These are phyloP conservation scores for Botrytis hyacinthi DNA, from an alignment of 2,329 filamentous ascomycete species.

Conservation along the genomic window DNA sequence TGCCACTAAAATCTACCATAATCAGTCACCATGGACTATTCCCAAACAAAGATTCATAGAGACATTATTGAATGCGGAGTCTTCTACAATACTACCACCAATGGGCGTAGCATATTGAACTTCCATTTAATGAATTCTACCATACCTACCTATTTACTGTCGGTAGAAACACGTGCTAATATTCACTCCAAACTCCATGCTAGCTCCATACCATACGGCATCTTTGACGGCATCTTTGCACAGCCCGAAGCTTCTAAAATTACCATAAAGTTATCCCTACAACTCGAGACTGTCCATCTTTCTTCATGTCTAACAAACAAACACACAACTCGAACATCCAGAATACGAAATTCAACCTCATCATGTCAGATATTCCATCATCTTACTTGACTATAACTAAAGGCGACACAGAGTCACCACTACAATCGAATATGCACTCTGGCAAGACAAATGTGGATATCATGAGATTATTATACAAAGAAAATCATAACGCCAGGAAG, in stretches of 20 bases:
- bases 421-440: not conserved
- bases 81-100: fast-evolving
- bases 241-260: not conserved
- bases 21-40: not conserved
- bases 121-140: not conserved
- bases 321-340: not conserved
- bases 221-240: not conserved
- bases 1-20: not conserved
- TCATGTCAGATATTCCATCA: not conserved
- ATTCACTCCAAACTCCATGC: not conserved
- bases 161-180: not conserved
- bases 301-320: not conserved
- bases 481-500: not conserved
- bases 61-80: not conserved
- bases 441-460: not conserved
- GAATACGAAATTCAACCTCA: not conserved
- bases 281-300: not conserved
- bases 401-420: not conserved
- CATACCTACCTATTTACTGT: not conserved
- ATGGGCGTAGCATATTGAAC: not conserved
- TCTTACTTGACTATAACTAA: not conserved
- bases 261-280: not conserved
- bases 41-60: not conserved
- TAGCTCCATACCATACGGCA: not conserved
- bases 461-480: not conserved